A percentile compares a stretch with the other conserved stretches of the same genome.
phyloP scores from a whole-genome alignment of 345 rosid species.

The Melastoma malabathricum region DNA sequence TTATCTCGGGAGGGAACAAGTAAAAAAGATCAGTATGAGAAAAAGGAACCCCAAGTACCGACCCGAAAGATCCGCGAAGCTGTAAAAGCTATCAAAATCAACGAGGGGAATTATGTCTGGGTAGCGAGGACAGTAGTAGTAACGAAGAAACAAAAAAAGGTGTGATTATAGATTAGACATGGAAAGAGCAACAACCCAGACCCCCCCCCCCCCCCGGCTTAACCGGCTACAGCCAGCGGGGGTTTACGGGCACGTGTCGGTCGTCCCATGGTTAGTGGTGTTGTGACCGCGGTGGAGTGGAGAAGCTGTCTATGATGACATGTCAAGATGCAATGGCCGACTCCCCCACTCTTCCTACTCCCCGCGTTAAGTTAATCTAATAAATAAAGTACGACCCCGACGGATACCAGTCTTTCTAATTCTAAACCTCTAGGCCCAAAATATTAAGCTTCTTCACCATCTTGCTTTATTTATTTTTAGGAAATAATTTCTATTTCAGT shows the following conservation, averaged over 20 bases:
- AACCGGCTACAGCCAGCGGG: conserved; percentile 10
- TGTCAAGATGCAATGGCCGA: conserved; percentile 5
- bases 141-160: not conserved
- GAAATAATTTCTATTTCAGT: too few species aligned
- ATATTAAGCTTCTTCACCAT: too few species aligned
- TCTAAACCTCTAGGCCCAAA: too few species aligned
- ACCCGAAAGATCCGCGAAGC: too few species aligned
- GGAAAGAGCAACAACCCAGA: conserved; percentile 27
- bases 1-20: too few species aligned
- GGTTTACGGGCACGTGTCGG: conserved; percentile 13
- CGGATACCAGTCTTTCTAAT: too few species aligned
- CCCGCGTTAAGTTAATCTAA: too few species aligned
- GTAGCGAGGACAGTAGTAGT: not conserved
- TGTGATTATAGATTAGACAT: conserved; percentile 1
- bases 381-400: too few species aligned
- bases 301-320: not conserved
- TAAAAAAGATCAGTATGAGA: too few species aligned
- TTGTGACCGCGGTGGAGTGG: conserved; percentile 29
- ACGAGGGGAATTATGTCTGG: not conserved
- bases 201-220: not conserved
- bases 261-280: not conserved
- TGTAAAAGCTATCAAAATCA: not conserved
- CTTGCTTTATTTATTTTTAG: too few species aligned
- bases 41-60: too few species aligned
- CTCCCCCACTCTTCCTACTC: not conserved